Percentiles rank a stretch among this genome's conserved stretches.
phyloP scores from a whole-genome alignment of 108 stramenopile genomes.

The Discostella stelligeroides region DNA sequence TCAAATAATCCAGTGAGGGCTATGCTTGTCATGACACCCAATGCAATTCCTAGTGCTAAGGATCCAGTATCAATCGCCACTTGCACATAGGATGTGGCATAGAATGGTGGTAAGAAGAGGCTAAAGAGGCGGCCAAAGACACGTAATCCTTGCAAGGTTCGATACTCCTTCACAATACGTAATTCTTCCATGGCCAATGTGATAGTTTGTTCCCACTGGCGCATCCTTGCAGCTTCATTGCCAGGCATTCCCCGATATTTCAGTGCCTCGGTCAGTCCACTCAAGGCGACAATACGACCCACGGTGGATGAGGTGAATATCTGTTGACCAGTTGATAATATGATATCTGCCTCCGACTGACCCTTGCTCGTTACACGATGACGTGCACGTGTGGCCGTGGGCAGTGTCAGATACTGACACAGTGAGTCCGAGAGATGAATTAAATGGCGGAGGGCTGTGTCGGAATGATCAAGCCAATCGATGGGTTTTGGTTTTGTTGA shows the following conservation, averaged over 20 bases:
- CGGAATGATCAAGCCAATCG: conserved; percentile 58
- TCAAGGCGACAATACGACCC: conserved; percentile 50
- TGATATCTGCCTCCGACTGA: conserved; percentile 46
- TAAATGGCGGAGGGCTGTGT: conserved; percentile 51
- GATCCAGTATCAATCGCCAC: conserved; percentile 65
- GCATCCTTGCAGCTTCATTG: conserved; percentile 53
- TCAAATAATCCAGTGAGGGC: conserved; percentile 48
- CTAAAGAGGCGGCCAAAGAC: conserved; percentile 62
- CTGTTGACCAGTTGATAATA: conserved; percentile 26
- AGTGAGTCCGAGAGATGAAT: conserved; percentile 61
- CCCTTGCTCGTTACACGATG: conserved; percentile 54
- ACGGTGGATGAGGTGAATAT: conserved; percentile 47
- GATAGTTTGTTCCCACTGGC: conserved; percentile 60
- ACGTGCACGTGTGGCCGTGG: conserved; percentile 49
- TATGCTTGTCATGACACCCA: conserved; percentile 64
- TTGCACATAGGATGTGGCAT: conserved; percentile 67
- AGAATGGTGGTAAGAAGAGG: conserved; percentile 58
- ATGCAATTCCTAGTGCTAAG: conserved; percentile 57
- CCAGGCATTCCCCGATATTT: conserved; percentile 54
- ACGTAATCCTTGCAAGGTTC: conserved; percentile 64
- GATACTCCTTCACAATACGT: conserved; percentile 61
- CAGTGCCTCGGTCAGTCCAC: conserved; percentile 42
- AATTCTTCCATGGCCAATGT: conserved; percentile 50
- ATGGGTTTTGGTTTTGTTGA: conserved; percentile 14
- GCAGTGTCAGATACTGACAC: conserved; percentile 57